phyloP scores from a whole-genome alignment of 2,329 filamentous ascomycete species.

The Periconia macrospinosa region DNA sequence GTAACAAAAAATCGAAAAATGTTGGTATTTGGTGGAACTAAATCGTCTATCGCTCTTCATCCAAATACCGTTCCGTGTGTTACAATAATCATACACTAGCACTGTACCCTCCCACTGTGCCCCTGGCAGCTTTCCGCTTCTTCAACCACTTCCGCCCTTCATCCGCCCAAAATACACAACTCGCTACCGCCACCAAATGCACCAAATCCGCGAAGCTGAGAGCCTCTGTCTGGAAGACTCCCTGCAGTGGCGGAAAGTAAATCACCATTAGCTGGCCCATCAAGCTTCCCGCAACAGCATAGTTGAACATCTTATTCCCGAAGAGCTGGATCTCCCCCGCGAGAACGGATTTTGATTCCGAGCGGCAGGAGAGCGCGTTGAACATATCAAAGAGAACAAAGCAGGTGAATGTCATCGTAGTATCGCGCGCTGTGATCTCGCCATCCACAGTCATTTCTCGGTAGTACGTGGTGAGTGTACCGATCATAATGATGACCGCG shows the following conservation, averaged over 20 bases:
- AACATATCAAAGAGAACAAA: conserved; percentile 99
- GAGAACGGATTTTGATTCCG: conserved; percentile 85
- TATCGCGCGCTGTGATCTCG: conserved; percentile 86
- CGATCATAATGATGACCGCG: conserved; percentile 85
- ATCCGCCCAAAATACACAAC: conserved; percentile 93
- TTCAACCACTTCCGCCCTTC: conserved; percentile 74
- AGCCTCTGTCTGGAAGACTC: conserved; percentile 94
- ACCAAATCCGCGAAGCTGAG: conserved; percentile 74
- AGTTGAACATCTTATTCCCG: conserved; percentile 93
- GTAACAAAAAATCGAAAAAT: no score
- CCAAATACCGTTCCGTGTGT: not conserved
- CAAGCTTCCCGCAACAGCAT: conserved; percentile 83
- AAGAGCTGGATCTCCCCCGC: conserved; percentile 81
- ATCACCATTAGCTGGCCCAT: conserved; percentile 88
- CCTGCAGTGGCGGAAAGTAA: conserved; percentile 90
- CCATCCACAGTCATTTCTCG: conserved; percentile 87
- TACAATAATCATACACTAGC: conserved; percentile 38
- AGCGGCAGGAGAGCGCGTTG: conserved; percentile 91
- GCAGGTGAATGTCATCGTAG: conserved; percentile 98
- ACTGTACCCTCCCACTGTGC: conserved; percentile 41
- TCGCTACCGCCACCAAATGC: conserved; percentile 73
- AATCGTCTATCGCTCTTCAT: not conserved
- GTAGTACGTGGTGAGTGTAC: conserved; percentile 88
- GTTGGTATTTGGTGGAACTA: no score
- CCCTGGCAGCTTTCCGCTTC: conserved; percentile 46